Conservation (phyloP, 805 yeast genomes). For the Blastobotrys chiropterorum region DNA sequence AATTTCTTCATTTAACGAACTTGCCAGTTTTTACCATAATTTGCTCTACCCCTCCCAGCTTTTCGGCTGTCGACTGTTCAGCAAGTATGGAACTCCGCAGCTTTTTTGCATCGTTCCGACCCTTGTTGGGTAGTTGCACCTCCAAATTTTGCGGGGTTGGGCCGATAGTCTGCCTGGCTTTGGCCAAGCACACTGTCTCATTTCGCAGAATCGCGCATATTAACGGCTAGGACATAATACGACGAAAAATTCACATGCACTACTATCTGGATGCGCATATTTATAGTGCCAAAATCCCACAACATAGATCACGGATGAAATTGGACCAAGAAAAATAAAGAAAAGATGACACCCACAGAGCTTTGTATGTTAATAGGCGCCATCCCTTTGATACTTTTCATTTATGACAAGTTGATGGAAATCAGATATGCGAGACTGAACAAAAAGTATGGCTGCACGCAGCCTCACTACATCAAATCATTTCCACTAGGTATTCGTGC, state of each 20-base stretch:
- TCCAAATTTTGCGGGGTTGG: too few relatives aligned
- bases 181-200: too few relatives aligned
- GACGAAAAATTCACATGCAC: neutral
- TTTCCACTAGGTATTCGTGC: neutral
- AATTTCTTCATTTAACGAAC: too few relatives aligned
- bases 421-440: neutral
- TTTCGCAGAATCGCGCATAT: neutral
- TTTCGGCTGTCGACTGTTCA: too few relatives aligned
- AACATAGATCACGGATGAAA: too few relatives aligned
- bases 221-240: neutral
- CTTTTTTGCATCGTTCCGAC: too few relatives aligned
- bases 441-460: neutral
- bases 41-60: too few relatives aligned
- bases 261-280: neutral
- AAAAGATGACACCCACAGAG: neutral
- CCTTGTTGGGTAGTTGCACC: too few relatives aligned
- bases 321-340: too few relatives aligned
- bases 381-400: neutral
- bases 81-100: too few relatives aligned
- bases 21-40: too few relatives aligned
- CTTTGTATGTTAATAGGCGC: neutral
- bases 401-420: neutral
- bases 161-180: too few relatives aligned
- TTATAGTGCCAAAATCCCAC: neutral
- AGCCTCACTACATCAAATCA: neutral